Percentiles rank a stretch among this genome's conserved stretches.
These are phyloP conservation scores for Neodidymelliopsis sp. DNA, from an alignment of 2,329 filamentous ascomycete species.

Conservation along the genomic window DNA sequence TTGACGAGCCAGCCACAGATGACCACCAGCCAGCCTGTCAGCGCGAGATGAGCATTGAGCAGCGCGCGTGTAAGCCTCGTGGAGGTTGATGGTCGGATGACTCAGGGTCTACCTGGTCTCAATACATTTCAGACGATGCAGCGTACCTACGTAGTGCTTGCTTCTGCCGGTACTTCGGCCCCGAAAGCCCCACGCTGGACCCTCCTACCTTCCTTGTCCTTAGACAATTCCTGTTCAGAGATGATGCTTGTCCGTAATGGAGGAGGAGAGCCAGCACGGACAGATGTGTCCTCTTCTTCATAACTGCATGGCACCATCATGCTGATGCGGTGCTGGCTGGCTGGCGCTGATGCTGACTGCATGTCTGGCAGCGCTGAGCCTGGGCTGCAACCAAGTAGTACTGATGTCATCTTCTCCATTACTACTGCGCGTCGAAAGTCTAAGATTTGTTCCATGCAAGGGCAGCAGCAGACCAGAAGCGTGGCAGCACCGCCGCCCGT, in stretches of 20 bases:
- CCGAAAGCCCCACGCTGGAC: neutral
- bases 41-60: neutral
- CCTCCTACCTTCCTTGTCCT: neutral
- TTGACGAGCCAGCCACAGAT: neutral
- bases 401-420: neutral
- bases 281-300: neutral
- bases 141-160: too few species aligned
- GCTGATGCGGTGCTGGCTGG: neutral
- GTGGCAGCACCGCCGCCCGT: slow-evolving; percentile 11
- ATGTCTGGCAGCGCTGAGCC: neutral
- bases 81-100: neutral
- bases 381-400: neutral
- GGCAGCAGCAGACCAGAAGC: slow-evolving; percentile 7
- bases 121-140: neutral
- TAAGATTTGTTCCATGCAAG: neutral
- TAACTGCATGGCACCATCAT: neutral
- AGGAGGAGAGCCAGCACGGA: neutral
- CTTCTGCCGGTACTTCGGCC: slow-evolving; percentile 3
- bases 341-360: neutral
- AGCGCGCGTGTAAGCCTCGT: slow-evolving; percentile 3
- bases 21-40: neutral
- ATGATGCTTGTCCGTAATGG: neutral
- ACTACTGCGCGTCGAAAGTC: neutral
- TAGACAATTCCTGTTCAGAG: neutral
- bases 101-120: neutral